phyloP scores from a whole-genome alignment of 208 protist genomes.

The Hexamita inflata region DNA sequence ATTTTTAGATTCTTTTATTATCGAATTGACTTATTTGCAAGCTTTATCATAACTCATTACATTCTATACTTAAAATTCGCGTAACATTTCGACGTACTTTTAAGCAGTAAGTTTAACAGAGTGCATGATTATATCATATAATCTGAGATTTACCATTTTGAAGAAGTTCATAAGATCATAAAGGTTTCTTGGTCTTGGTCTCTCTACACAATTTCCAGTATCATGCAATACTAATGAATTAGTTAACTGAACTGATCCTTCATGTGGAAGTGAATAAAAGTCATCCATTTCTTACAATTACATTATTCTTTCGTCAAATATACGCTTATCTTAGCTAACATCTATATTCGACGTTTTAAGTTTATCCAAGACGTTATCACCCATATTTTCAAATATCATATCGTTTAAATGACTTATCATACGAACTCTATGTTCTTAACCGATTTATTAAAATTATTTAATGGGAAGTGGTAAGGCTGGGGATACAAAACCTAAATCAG shows the following conservation, averaged over 20 bases:
- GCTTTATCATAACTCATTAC: background rate
- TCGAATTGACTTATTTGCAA: background rate
- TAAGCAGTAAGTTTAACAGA: background rate
- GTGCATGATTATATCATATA: background rate
- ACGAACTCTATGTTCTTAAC: background rate
- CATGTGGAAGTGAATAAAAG: too few relatives aligned
- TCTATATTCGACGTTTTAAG: too few relatives aligned
- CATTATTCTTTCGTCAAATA: too few relatives aligned
- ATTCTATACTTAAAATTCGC: background rate
- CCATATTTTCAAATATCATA: background rate
- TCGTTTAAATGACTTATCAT: slow-evolving; percentile 5
- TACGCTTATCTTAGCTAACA: too few relatives aligned
- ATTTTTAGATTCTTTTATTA: background rate
- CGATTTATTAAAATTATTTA: background rate
- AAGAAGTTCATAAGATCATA: background rate
- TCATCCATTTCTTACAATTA: too few relatives aligned
- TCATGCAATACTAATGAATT: too few relatives aligned
- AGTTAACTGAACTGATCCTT: too few relatives aligned
- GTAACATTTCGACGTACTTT: background rate
- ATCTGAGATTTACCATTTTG: background rate
- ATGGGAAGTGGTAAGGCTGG: background rate
- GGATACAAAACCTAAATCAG: background rate
- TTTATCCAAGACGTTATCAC: too few relatives aligned
- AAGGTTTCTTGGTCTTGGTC: background rate
- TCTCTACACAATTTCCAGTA: background rate